Base-by-base conservation (phyloP, 805 yeast genomes). In the Schwanniomyces polymorphus region DNA sequence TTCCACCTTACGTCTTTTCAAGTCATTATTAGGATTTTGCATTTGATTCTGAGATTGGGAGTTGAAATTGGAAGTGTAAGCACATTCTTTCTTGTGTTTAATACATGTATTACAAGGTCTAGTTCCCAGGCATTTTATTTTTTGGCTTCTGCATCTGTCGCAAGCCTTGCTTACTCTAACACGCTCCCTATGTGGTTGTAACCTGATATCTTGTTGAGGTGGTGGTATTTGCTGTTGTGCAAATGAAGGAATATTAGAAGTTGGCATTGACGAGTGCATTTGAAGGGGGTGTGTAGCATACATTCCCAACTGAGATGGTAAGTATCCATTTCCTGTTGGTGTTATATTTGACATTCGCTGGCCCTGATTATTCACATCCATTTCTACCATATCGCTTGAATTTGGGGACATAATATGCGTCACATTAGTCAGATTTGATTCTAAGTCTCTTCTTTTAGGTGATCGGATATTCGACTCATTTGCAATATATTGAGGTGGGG, bases 121-220 rank as follows among this genome's bases (percentile, higher is more conserved):
- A 12, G 69, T 65, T 5, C 85, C 85, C 43, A 80, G 72, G 58
- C 86, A 82, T 54, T 82, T 81, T 48, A 79, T 78, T 59, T 82
- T 81, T 49, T 78, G 81, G 31, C 67, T 63, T 46, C 82, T 67
- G 58, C 86, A 82, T 18, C 81, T 65, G 44, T 75, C 79, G 52
- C 86, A 82, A 1, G 86, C 86, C 50, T 70, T 75, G 44, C 69
- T 64, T 8, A 79, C 84, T 39, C 82, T 59, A 48, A 70, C 52
- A 27, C 78, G 57, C 5, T 52, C 55, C 41, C 43, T 57, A 4
- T 21, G 23, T 25, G 31, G 31, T 5, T 38, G 41, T 26, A 14
- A 31, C 18, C 25, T 25, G 9, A n/a, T 16, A 25, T 25, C 29
- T 26, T 18, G 41, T 26, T 16, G 18, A 3, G 27, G 12, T 7